Percentiles rank a stretch among this genome's conserved stretches.
Evolutionary conservation across 352 stramenopile species (phyloP).

Genomic region (Pythium apleroticum): DNA sequence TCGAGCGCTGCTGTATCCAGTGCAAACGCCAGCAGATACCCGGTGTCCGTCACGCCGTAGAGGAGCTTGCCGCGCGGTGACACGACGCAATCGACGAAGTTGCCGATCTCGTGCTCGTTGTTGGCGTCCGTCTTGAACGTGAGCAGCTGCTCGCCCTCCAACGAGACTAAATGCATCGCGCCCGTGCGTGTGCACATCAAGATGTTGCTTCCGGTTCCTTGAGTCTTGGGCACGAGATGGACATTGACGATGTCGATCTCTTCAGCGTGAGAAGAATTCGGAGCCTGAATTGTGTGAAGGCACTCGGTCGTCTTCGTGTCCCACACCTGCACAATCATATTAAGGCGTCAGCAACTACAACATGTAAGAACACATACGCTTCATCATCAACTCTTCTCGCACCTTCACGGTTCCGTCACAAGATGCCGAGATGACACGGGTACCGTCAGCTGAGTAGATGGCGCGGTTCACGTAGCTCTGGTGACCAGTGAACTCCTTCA

Average conservation of each 20-base stretch:
- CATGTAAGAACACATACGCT: too few relatives aligned
- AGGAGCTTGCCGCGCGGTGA: conserved; percentile 84
- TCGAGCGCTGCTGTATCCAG: conserved; percentile 59
- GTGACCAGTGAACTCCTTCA: conserved; percentile 95
- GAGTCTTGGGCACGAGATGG: conserved; percentile 57
- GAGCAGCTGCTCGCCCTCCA: conserved; percentile 55
- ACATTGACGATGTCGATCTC: conserved; percentile 81
- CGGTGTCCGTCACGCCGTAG: conserved; percentile 87
- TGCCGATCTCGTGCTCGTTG: conserved; percentile 59
- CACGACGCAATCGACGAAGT: conserved; percentile 87
- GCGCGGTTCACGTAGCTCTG: conserved; percentile 91
- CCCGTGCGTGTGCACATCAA: conserved; percentile 85
- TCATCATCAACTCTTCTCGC: neutral
- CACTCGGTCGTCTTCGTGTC: conserved; percentile 82
- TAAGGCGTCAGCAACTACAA: neutral
- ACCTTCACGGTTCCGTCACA: conserved; percentile 92
- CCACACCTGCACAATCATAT: conserved; percentile 57
- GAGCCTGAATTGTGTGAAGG: conserved; percentile 70
- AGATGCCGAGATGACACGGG: conserved; percentile 82
- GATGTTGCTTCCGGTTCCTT: conserved; percentile 57
- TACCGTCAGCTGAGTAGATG: conserved; percentile 72
- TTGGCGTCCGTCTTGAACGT: conserved; percentile 70
- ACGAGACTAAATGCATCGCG: conserved; percentile 80
- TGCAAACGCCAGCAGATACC: conserved; percentile 75
- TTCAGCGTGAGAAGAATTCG: conserved; percentile 39